A percentile compares a stretch with the other conserved stretches of the same genome.
Conservation (phyloP, 768 basidiomycete species). For the Rhodotorula sphaerocarpa region DNA sequence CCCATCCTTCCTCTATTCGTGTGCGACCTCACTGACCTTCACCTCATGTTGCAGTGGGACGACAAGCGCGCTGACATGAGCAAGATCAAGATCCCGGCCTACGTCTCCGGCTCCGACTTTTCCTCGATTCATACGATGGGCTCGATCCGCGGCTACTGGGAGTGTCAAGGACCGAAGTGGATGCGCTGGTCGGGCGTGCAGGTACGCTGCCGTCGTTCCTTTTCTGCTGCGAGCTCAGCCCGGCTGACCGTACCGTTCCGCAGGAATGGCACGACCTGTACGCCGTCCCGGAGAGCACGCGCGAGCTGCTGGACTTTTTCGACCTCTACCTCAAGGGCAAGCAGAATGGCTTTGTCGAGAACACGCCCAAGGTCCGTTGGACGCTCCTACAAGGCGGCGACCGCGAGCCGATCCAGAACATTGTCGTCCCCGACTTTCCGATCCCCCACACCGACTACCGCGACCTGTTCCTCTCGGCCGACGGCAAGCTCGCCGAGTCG, state of each 20-base stretch:
- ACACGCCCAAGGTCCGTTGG: constrained; percentile 32
- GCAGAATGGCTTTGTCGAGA: constrained; percentile 28
- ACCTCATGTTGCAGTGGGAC: constrained; percentile 16
- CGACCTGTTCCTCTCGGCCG: constrained; percentile 13
- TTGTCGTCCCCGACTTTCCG: constrained; percentile 19
- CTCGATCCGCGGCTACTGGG: constrained; percentile 28
- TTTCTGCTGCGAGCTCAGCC: background rate
- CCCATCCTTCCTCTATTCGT: no score
- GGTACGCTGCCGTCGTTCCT: background rate
- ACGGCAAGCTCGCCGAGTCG: constrained; percentile 13
- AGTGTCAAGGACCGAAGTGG: constrained; percentile 20
- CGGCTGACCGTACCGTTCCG: background rate
- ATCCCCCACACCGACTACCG: constrained; percentile 26
- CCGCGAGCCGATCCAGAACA: constrained; percentile 27
- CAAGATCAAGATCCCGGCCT: constrained; percentile 28
- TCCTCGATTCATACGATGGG: constrained; percentile 34
- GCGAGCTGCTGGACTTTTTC: constrained; percentile 31
- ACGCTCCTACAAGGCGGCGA: constrained; percentile 24
- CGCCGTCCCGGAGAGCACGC: constrained; percentile 3
- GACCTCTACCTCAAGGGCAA: constrained; percentile 30
- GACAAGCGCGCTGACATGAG: constrained; percentile 31
- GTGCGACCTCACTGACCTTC: background rate
- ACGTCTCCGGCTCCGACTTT: constrained; percentile 28
- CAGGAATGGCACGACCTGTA: constrained; percentile 36
- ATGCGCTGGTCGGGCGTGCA: constrained; percentile 16